A percentile compares a stretch with the other conserved stretches of the same genome.
phyloP scores from a whole-genome alignment of 1,139 yeast species.

The Blastobotrys serpentis region DNA sequence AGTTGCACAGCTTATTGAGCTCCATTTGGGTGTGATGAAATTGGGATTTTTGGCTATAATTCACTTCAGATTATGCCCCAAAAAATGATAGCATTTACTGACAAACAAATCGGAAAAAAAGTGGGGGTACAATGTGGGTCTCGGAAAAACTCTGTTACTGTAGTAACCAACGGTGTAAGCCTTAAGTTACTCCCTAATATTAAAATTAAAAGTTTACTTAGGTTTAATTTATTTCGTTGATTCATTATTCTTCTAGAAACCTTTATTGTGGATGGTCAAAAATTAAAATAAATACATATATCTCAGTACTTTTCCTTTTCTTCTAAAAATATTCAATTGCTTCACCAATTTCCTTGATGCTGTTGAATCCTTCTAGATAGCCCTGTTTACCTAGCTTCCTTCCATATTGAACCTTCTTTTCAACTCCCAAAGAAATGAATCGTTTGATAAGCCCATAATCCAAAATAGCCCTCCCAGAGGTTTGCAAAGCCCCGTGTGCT shows the following conservation, averaged over 20 bases:
- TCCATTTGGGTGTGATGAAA: too few relatives aligned
- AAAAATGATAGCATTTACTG: too few relatives aligned
- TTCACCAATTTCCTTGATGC: constrained; percentile 25
- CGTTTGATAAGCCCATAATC: constrained; percentile 32
- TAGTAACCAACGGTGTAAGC: neutral
- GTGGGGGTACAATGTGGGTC: neutral
- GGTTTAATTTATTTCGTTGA: too few relatives aligned
- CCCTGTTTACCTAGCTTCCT: constrained; percentile 39
- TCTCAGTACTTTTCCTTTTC: too few relatives aligned
- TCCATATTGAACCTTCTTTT: constrained; percentile 32
- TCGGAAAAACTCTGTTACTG: neutral
- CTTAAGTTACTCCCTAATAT: too few relatives aligned
- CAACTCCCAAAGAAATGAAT: constrained; percentile 28
- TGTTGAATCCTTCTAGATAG: constrained; percentile 30
- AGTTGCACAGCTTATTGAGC: neutral
- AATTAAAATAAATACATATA: neutral
- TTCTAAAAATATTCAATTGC: constrained; percentile 25
- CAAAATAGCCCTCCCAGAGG: constrained; percentile 25
- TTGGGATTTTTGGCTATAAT: too few relatives aligned
- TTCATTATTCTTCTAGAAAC: too few relatives aligned
- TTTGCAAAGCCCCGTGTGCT: constrained; percentile 15
- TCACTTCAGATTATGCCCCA: too few relatives aligned
- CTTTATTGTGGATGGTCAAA: neutral
- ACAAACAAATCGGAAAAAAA: too few relatives aligned
- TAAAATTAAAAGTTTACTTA: too few relatives aligned